These are phyloP conservation scores for Zea mays DNA, from an alignment of 176 grass and related monocot genomes.

Conservation along the genomic window Zm-B73-REFERENCE-NAM-5.0 NC_050102.1:181687001-181687500, in stretches of 20 bases:
- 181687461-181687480: background rate
- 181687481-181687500: background rate
- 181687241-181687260: slow-evolving; percentile 99
- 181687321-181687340: slow-evolving; percentile 2
- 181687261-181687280: slow-evolving; percentile 99
- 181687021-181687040: too few species aligned
- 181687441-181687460: background rate
- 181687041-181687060: too few species aligned
- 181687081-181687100: too few species aligned
- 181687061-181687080: too few species aligned
- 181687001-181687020: too few species aligned
- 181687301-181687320: slow-evolving; percentile 20
- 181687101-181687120: slow-evolving; percentile 1
- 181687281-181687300: slow-evolving; percentile 41
- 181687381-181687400: slow-evolving; percentile 22
- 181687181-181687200: slow-evolving; percentile 15
- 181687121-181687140: slow-evolving; percentile 22
- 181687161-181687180: background rate
- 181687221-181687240: slow-evolving; percentile 97
- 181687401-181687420: background rate
- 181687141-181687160: background rate
- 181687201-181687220: slow-evolving; percentile 29
- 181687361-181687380: slow-evolving; percentile 9
- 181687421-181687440: background rate
- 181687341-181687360: slow-evolving; percentile 19